Evolutionary conservation across 441 rosid genomes (phyloP), one percentile per base, ranked within the genome.

Genomic region (Syzygium syzygioides): DNA sequence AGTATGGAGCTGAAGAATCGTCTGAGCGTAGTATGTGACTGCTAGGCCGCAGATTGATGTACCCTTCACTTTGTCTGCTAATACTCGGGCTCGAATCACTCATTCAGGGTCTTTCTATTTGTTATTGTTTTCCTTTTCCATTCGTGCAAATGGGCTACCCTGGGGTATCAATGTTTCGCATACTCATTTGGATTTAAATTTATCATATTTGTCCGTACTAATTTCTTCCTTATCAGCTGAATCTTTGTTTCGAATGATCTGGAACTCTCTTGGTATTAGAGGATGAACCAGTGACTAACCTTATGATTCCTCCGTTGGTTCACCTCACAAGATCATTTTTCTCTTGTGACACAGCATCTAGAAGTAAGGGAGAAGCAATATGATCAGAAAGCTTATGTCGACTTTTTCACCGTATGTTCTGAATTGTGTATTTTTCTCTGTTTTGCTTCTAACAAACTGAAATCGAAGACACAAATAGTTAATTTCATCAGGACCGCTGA

Each of bases 311-410:
- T 28, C 56, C 2, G 28, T 85, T 13, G 3, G n/a, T 30, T 41
- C 83, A 79, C 54, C 76, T 50, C 55, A 14, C 68, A 52, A 50
- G 57, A 62, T 86, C 68, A 86, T 34, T 83, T 83, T 86, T 60
- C 48, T 83, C 85, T 71, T 90, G 88, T 50, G 57, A 15, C 55
- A 32, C 93, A 98, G 98, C 85, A 96, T 91, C 91, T 98, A 66
- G 99, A 96, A 95, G 98, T 96, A 76, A 90, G 98, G 88, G 99
- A 98, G 93, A 96, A 96, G 93, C 99, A 98, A 88, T 96, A 96
- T 88, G 98, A 97, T 92, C 89, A 96, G 93, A 98, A 98, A 92
- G 96, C 92, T 89, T 94, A 93, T 91, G 50, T 96, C 89, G 98
- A 96, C 93, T 90, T 98, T 93, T 98, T 96, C 93, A 94, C 97